Conservation (phyloP, 2,329 filamentous ascomycete genomes). For the Colletotrichum tabaci region DNA sequence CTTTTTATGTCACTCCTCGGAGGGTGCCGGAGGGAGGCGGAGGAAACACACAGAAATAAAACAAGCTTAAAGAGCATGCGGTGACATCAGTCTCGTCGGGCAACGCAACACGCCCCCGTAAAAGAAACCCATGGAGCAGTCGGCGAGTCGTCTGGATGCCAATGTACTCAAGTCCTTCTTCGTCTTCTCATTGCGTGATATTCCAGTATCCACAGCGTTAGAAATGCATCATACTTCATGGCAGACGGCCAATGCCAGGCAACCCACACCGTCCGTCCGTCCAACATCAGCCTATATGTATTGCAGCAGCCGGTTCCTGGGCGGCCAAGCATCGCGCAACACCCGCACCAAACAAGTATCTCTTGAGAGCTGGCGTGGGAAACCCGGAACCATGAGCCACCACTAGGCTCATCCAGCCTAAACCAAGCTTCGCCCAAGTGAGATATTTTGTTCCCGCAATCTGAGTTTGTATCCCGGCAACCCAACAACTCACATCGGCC, state of each 20-base stretch:
- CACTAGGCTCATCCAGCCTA: no score
- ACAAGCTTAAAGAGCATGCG: not conserved
- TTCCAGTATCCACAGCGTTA: no score
- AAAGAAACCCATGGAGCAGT: not conserved
- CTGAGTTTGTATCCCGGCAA: no score
- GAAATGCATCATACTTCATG: no score
- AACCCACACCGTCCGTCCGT: not conserved
- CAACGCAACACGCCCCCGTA: not conserved
- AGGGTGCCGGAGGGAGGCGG: constrained; percentile 24
- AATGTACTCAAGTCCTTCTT: no score
- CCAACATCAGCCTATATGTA: not conserved
- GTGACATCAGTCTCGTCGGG: not conserved
- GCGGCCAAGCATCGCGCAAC: not conserved
- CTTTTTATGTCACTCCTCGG: constrained; percentile 25
- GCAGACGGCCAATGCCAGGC: no score
- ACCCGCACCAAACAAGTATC: not conserved
- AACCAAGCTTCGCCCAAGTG: not conserved
- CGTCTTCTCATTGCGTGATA: no score
- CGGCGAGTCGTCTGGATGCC: not conserved
- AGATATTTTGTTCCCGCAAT: not conserved
- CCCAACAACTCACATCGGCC: no score
- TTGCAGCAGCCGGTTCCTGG: no score
- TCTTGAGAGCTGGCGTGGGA: not conserved
- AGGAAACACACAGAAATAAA: not conserved
- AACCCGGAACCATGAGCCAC: not conserved